These are phyloP conservation scores for Solanum bulbocastanum DNA, from an alignment of 257 asterid species.

Conservation along the genomic window DNA sequence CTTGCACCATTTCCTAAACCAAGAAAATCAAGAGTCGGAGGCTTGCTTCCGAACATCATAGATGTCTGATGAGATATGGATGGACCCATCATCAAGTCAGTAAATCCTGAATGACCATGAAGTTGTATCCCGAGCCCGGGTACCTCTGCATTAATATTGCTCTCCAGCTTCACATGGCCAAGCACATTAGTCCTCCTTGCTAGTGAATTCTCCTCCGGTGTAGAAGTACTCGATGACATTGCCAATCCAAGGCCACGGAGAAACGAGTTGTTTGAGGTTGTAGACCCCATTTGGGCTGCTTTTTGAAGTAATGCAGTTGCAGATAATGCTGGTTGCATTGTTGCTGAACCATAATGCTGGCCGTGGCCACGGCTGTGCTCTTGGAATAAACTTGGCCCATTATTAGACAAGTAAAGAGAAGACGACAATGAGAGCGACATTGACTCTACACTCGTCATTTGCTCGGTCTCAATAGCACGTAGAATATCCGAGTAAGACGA, in stretches of 20 bases:
- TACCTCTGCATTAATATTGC: slow-evolving; percentile 6
- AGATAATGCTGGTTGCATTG: slow-evolving; percentile 48
- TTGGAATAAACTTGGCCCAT: slow-evolving; percentile 31
- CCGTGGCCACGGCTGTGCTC: slow-evolving; percentile 16
- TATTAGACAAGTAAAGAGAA: slow-evolving; percentile 29
- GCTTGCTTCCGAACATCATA: slow-evolving; percentile 28
- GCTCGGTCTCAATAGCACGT: slow-evolving; percentile 18
- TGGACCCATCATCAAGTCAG: slow-evolving; percentile 40
- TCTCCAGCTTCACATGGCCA: slow-evolving; percentile 41
- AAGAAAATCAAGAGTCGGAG: slow-evolving; percentile 71
- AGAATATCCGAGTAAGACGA: slow-evolving; percentile 26
- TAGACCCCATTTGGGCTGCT: slow-evolving; percentile 78
- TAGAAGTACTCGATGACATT: slow-evolving; percentile 5
- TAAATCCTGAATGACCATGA: slow-evolving; percentile 23
- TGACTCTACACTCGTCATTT: slow-evolving; percentile 26
- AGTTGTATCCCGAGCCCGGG: slow-evolving; percentile 45
- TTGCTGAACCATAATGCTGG: slow-evolving; percentile 5
- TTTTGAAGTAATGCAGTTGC: slow-evolving; percentile 90
- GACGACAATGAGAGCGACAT: slow-evolving; percentile 62
- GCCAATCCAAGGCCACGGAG: slow-evolving; percentile 71
- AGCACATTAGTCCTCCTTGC: slow-evolving; percentile 8
- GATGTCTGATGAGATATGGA: slow-evolving; percentile 4
- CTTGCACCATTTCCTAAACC: slow-evolving; percentile 52
- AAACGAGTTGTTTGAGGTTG: slow-evolving; percentile 54
- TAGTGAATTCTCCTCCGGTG: neutral